phyloP scores from a whole-genome alignment of 225 moss, liverwort and hornwort genomes.

The Rhytidiadelphus loreus region DNA sequence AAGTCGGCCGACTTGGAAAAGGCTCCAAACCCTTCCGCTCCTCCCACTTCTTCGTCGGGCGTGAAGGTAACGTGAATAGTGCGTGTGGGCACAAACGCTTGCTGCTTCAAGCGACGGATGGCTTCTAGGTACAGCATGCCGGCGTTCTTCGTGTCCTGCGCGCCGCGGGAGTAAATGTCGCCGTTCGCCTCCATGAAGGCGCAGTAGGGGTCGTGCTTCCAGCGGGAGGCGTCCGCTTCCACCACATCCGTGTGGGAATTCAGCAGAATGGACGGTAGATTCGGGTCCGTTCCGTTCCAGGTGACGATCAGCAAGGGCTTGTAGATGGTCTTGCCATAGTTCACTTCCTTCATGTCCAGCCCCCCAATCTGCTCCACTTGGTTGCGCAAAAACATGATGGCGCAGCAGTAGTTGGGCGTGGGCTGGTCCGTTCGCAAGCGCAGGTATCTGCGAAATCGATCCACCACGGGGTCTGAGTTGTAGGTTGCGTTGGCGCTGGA shows the following conservation, averaged over 20 bases:
- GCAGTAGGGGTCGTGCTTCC: slow-evolving; percentile 36
- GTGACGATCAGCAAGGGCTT: slow-evolving; percentile 55
- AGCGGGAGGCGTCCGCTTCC: slow-evolving; percentile 4
- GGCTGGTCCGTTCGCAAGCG: slow-evolving; percentile 46
- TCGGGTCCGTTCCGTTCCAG: slow-evolving; percentile 26
- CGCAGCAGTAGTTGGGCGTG: slow-evolving; percentile 26
- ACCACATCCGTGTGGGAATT: slow-evolving; percentile 62
- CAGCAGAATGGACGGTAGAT: slow-evolving; percentile 26
- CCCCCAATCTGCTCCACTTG: slow-evolving; percentile 40
- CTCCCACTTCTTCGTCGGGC: background rate
- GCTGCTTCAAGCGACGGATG: background rate
- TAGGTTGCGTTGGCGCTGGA: background rate
- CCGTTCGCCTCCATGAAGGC: slow-evolving; percentile 35
- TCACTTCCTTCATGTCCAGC: slow-evolving; percentile 1
- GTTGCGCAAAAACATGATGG: slow-evolving; percentile 16
- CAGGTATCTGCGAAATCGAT: slow-evolving; percentile 42
- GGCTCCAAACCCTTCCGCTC: background rate
- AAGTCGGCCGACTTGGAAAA: background rate
- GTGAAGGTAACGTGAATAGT: background rate
- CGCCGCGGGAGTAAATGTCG: slow-evolving; percentile 39
- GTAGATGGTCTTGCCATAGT: slow-evolving; percentile 2
- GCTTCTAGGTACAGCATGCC: background rate
- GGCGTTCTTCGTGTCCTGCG: slow-evolving; percentile 3
- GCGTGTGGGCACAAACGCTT: background rate
- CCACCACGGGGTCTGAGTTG: slow-evolving; percentile 4